These are phyloP conservation scores for Jamesozyma gamospora DNA, from an alignment of 805 yeast species.

Conservation along the genomic window DNA sequence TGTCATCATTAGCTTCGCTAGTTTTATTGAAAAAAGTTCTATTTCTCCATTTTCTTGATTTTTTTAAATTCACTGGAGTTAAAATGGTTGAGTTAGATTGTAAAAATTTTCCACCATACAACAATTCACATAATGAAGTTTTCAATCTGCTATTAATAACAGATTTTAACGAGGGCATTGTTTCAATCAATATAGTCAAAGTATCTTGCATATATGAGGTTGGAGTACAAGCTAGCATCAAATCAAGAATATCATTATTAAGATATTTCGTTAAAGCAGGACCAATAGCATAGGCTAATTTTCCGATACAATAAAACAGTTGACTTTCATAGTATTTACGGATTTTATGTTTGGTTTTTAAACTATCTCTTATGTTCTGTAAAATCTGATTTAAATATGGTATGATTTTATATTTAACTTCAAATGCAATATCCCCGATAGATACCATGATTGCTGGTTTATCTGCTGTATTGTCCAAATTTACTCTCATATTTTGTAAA, in stretches of 20 bases:
- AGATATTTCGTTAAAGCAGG: constrained; percentile 86
- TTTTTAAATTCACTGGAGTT: constrained; percentile 46
- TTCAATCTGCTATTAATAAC: constrained; percentile 63
- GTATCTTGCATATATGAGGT: constrained; percentile 77
- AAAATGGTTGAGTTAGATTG: constrained; percentile 78
- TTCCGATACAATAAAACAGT: constrained; percentile 79
- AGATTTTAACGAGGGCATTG: constrained; percentile 72
- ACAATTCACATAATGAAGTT: constrained; percentile 58
- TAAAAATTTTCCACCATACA: constrained; percentile 71
- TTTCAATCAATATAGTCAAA: constrained; percentile 51
- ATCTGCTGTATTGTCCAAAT: constrained; percentile 35
- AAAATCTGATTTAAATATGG: constrained; percentile 83
- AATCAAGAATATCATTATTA: constrained; percentile 68
- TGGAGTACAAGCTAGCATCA: constrained; percentile 72
- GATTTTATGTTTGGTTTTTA: constrained; percentile 39
- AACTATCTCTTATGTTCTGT: constrained; percentile 71
- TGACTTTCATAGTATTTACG: constrained; percentile 76
- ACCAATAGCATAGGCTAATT: constrained; percentile 80
- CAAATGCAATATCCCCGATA: constrained; percentile 69
- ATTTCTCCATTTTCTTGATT: constrained; percentile 72
- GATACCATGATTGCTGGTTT: constrained; percentile 66
- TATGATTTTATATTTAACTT: constrained; percentile 74
- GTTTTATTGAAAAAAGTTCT: constrained; percentile 66
- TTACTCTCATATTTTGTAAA: constrained; percentile 50
- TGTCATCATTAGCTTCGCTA: constrained; percentile 34